Base-by-base conservation (phyloP, 768 basidiomycete genomes). In the Pleurotus tuber-regium region DNA sequence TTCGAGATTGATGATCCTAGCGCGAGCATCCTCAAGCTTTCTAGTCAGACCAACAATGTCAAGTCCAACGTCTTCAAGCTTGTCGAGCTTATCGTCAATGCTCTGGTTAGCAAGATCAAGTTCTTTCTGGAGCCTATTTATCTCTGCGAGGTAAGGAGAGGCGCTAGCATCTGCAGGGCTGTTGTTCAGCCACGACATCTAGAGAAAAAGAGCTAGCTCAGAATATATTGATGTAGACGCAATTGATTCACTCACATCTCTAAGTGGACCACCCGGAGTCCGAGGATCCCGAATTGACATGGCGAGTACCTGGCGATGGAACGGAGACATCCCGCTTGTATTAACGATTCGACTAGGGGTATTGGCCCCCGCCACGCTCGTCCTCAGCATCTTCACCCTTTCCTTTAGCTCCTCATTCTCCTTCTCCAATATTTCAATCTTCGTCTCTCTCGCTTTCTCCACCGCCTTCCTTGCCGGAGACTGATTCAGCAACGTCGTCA, bases 81-180 rank as follows among this genome's bases (percentile, higher is more conserved):
- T 83, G 62, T 92, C 90, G 12, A 95, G 75, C 64, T 94, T 93
- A 61, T 92, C 86, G 58, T 95, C 93, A 49, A 95, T 89, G 58
- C 80, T 87, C 29, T 87, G 84, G 62, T 95, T 92, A 8, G 91
- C 92, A 2, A 63, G 75, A 55, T 87, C 86, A 23, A 94, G 83
- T 57, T 93, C 86, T 14, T 72, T 72, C 59, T 92, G 86, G 30
- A 94, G 71, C 19, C 86, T 79, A 44, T 73, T 75, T 43, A 93
- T 88, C 64, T 93, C 87, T 1, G 75, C 69, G n/a, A 91, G 63
- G 14, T 90, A 66, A 26, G 87, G 87, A 2, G 84, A 72, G 2
- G 79, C 66, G 10, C 79, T 73, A 4, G 76, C 73, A 54, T 87
- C 86, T 3, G 73, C 65, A 4, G 75, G 72, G 3, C 83, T 84